These are phyloP conservation scores for Saturnispora sekii DNA, from an alignment of 805 yeast species.

Conservation along the genomic window DNA sequence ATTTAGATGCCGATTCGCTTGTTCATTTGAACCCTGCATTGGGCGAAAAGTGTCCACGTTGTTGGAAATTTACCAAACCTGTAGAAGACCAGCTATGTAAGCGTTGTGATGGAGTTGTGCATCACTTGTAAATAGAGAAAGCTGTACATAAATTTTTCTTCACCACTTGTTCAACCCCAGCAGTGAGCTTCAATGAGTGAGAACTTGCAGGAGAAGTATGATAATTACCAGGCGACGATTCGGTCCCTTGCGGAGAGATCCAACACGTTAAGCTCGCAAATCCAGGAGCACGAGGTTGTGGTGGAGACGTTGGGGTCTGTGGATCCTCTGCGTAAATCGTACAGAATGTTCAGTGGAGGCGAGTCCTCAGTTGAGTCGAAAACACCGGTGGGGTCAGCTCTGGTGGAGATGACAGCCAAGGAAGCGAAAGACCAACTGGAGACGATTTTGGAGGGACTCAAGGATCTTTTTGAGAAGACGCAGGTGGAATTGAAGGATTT, in stretches of 20 bases:
- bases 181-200: neutral
- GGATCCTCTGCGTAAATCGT: conserved; percentile 62
- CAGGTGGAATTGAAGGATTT: conserved; percentile 30
- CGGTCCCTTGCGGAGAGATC: conserved; percentile 38
- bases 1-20: conserved; percentile 22
- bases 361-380: conserved; percentile 5
- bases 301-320: conserved; percentile 44
- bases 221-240: conserved; percentile 40
- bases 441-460: conserved; percentile 43
- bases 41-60: conserved; percentile 73
- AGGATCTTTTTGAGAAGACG: conserved; percentile 30
- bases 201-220: conserved; percentile 38
- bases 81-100: conserved; percentile 47
- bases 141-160: neutral
- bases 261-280: conserved; percentile 38
- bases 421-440: conserved; percentile 59
- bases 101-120: conserved; percentile 46
- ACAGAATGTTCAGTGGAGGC: conserved; percentile 82
- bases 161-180: neutral
- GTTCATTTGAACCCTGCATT: conserved; percentile 31
- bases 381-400: conserved; percentile 31
- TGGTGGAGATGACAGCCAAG: conserved; percentile 73
- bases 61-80: conserved; percentile 73
- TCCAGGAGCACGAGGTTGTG: conserved; percentile 42
- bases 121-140: neutral